These are phyloP conservation scores for Mycena capillaripes DNA, from an alignment of 768 basidiomycete genomes.

Conservation along the genomic window DNA sequence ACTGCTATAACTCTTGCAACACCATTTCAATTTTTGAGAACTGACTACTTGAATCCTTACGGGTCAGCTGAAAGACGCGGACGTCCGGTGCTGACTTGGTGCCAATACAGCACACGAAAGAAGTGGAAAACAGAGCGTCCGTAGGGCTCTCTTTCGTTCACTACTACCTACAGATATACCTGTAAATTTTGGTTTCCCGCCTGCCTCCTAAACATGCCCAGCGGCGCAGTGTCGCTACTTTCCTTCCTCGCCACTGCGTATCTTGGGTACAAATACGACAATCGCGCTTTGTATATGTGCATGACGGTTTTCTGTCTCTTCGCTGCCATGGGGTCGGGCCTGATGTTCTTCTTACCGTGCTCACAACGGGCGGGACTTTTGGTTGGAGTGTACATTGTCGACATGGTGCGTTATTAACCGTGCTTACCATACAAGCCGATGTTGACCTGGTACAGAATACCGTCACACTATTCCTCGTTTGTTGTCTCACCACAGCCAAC, in stretches of 20 bases:
- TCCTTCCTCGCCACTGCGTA: not conserved
- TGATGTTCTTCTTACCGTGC: conserved; percentile 26
- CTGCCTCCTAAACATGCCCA: conserved; percentile 24
- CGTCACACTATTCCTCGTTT: conserved; percentile 5
- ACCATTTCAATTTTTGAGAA: too few species aligned
- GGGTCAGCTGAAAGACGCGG: too few species aligned
- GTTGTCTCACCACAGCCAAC: conserved; percentile 18
- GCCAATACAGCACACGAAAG: too few species aligned
- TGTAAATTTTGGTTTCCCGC: conserved; percentile 27
- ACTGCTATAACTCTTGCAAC: too few species aligned
- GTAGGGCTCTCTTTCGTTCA: too few species aligned
- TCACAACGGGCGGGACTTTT: conserved; percentile 7
- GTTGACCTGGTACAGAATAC: not conserved
- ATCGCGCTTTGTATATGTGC: not conserved
- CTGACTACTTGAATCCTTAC: too few species aligned
- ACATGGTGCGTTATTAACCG: not conserved
- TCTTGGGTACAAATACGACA: conserved; percentile 3
- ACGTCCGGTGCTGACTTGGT: too few species aligned
- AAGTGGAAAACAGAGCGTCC: too few species aligned
- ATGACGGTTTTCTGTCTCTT: not conserved
- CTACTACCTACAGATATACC: too few species aligned
- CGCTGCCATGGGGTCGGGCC: conserved; percentile 14
- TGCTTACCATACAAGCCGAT: not conserved
- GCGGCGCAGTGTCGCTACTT: conserved; percentile 18
- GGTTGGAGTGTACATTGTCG: conserved; percentile 18